Evolutionary conservation across 306 rosid genomes (phyloP), one percentile per base, ranked within the genome.

Genomic region (Abrus precatorius): DNA sequence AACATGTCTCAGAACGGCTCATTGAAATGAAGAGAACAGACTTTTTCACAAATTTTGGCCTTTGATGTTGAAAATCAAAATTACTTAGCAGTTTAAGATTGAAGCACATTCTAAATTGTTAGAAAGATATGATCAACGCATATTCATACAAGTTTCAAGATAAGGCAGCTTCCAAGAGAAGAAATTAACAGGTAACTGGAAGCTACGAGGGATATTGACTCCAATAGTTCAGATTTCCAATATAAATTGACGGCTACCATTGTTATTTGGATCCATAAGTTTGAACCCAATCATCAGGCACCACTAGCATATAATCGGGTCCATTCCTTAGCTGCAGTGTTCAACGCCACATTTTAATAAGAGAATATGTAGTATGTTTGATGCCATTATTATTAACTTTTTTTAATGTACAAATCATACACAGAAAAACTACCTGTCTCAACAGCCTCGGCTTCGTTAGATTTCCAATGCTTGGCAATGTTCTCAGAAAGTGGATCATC

Each of bases 401-500:
- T 75, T 67, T 9, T 8, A 9, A 8, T 32, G 50, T 36, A n/a
- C 38, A 61, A 53, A 81, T 53, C 63, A 69, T 13, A 6, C 1
- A 62, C 20, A 20, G 20, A 73, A 72, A 54, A 36, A n/a, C 14
- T 77, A 91, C 98, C 98, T 70, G 97, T 94, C 88, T 94, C 98
- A 72, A 94, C 98, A 29, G 98, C 98, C 86, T 94, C 98, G 0
- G 70, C 98, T 74, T 94, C 98, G 5, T 89, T 94, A 1, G 97
- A 60, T 86, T 94, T 94, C 98, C 98, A 94, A 70, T 94, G 98
- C 85, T 94, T 94, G 2, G 98, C 98, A 38, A 94, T 92, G 86
- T 94, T 94, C 87, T 94, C 98, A 5, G 98, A 94, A 43, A 94
- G 98, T 1, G 98, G 98, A 75, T 94, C 98, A 9, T 94, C 98